A percentile compares a stretch with the other conserved stretches of the same genome.
These are phyloP conservation scores for Telopea speciosissima DNA, from an alignment of 177 flowering plant genomes.

Conservation along the genomic window DNA sequence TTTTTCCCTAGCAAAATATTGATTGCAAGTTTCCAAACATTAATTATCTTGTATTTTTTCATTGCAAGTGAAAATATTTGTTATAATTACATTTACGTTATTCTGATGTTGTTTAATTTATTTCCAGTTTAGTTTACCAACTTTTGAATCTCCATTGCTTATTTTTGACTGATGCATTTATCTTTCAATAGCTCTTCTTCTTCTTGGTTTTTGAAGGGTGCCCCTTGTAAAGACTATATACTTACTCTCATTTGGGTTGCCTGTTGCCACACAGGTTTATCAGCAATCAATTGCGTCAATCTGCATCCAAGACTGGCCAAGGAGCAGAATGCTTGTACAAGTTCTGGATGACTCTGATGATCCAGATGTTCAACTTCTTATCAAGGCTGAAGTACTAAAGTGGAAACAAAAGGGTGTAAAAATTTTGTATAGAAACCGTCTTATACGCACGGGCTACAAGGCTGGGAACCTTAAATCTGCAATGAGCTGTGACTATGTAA, in stretches of 20 bases:
- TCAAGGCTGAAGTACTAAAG: constrained; percentile 77
- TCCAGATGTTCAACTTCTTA: constrained; percentile 58
- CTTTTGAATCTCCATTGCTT: no score
- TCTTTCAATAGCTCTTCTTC: no score
- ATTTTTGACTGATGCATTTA: no score
- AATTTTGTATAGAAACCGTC: constrained; percentile 87
- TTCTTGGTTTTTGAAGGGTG: no score
- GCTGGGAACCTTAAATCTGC: constrained; percentile 98
- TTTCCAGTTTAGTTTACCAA: no score
- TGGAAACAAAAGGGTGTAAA: constrained; percentile 92
- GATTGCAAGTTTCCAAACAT: no score
- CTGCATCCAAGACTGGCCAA: constrained; percentile 90
- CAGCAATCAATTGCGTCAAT: constrained; percentile 90
- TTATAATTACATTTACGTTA: no score
- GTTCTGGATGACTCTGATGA: constrained; percentile 94
- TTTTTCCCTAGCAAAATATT: no score
- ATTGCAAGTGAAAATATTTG: no score
- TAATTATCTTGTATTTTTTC: no score
- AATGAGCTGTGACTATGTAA: constrained; percentile 74
- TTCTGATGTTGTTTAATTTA: no score
- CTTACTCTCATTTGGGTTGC: background rate
- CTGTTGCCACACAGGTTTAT: constrained; percentile 53
- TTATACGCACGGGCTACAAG: constrained; percentile 88
- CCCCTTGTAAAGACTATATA: no score
- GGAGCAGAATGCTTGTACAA: constrained; percentile 83